These are phyloP conservation scores for Conringia planisiliqua DNA, from an alignment of 345 rosid genomes.

Conservation along the genomic window DNA sequence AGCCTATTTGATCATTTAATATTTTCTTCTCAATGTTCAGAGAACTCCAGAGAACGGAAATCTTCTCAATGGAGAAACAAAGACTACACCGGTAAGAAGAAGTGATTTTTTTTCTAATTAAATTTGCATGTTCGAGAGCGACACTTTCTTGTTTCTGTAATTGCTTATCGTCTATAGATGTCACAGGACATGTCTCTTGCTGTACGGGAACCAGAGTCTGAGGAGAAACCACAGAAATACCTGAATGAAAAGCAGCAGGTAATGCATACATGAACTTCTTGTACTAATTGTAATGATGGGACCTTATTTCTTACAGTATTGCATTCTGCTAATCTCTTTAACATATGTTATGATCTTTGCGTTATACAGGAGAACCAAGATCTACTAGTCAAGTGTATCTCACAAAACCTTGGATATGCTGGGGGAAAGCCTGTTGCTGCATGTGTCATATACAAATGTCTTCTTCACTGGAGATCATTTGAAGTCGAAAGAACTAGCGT, in stretches of 20 bases:
- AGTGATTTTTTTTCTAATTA: background rate
- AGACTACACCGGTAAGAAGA: conserved; percentile 54
- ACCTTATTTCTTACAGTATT: background rate
- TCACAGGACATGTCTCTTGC: conserved; percentile 63
- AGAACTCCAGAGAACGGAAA: conserved; percentile 87
- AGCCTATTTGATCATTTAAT: conserved; percentile 18
- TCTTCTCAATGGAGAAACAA: conserved; percentile 65
- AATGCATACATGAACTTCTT: background rate
- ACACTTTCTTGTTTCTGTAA: conserved; percentile 11
- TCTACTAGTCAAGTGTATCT: conserved; percentile 77
- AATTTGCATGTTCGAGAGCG: background rate
- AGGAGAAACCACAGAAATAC: conserved; percentile 93
- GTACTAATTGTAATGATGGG: background rate
- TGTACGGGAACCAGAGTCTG: conserved; percentile 90
- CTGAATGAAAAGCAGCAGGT: conserved; percentile 99
- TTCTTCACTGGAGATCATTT: conserved; percentile 98
- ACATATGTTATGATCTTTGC: conserved; percentile 13
- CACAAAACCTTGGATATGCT: conserved; percentile 90
- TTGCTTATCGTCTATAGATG: conserved; percentile 13
- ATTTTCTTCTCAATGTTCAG: conserved; percentile 46
- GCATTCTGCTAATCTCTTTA: conserved; percentile 5
- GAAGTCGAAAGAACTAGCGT: conserved; percentile 93
- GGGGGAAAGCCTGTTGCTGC: conserved; percentile 94
- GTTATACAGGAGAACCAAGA: conserved; percentile 87
- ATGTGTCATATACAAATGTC: conserved; percentile 87